A percentile compares a stretch with the other conserved stretches of the same genome.
Evolutionary conservation across 805 yeast species (phyloP).

Genomic region (Yamadazyma endophytica): DNA sequence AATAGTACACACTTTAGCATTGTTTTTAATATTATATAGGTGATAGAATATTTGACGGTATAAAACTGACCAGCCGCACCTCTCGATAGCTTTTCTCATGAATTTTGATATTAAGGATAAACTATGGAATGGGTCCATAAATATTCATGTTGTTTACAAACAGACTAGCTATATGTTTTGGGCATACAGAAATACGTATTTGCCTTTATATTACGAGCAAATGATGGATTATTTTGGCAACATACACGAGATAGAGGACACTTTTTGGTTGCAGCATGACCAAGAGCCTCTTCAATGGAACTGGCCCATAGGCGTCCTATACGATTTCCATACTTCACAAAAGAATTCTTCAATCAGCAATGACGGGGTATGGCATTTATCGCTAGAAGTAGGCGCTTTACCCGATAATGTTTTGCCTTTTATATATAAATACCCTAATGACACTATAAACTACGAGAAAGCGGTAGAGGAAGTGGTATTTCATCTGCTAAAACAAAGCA

Average conservation of each 20-base stretch:
- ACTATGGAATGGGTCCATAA: slow-evolving; percentile 55
- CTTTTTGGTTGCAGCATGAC: slow-evolving; percentile 65
- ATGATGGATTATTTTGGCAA: slow-evolving; percentile 37
- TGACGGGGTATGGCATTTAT: slow-evolving; percentile 17
- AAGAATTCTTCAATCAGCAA: neutral
- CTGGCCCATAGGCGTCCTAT: slow-evolving; percentile 66
- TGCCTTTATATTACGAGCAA: slow-evolving; percentile 39
- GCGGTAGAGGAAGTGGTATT: slow-evolving; percentile 54
- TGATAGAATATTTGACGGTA: too few relatives aligned
- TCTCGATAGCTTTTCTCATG: too few relatives aligned
- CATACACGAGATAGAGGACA: slow-evolving; percentile 14
- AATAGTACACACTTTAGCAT: too few relatives aligned
- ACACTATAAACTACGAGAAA: slow-evolving; percentile 18
- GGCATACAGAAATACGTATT: slow-evolving; percentile 46
- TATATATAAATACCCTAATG: slow-evolving; percentile 9
- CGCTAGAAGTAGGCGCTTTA: slow-evolving; percentile 22
- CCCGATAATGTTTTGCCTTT: slow-evolving; percentile 28
- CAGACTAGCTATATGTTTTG: slow-evolving; percentile 4
- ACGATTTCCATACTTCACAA: slow-evolving; percentile 45
- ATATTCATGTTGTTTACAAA: slow-evolving; percentile 32
- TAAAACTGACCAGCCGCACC: too few relatives aligned
- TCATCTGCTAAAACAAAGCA: slow-evolving; percentile 79
- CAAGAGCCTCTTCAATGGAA: slow-evolving; percentile 71
- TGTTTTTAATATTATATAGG: too few relatives aligned
- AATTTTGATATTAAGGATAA: slow-evolving; percentile 26